phyloP scores from a whole-genome alignment of 495 filamentous ascomycete species.

The Trichodelitschia bisporula region DNA sequence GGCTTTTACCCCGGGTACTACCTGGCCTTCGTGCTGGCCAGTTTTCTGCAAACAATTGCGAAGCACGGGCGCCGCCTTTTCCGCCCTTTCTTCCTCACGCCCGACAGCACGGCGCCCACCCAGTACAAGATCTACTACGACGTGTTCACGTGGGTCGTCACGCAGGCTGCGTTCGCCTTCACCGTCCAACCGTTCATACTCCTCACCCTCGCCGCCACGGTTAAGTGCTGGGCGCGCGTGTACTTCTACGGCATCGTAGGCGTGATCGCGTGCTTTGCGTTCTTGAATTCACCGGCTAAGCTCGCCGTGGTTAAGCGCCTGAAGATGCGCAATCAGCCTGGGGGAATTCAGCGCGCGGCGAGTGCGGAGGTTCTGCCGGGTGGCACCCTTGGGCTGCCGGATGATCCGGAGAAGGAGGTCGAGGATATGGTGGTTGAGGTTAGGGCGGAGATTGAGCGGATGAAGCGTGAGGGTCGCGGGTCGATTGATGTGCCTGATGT shows the following conservation, averaged over 20 bases:
- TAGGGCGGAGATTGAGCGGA: conserved; percentile 37
- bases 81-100: conserved; percentile 79
- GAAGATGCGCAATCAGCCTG: conserved; percentile 21
- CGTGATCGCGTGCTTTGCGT: conserved; percentile 33
- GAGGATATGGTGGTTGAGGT: conserved; percentile 62
- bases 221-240: conserved; percentile 58
- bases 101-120: conserved; percentile 32
- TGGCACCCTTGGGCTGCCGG: conserved; percentile 46
- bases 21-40: conserved; percentile 64
- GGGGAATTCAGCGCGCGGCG: conserved; percentile 6
- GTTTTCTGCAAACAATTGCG: conserved; percentile 74
- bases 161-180: conserved; percentile 68
- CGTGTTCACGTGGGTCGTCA: conserved; percentile 48
- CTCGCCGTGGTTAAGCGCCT: conserved; percentile 28
- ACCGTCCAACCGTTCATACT: conserved; percentile 62
- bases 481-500: conserved; percentile 7
- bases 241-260: conserved; percentile 68
- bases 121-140: conserved; percentile 61
- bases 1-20: conserved; percentile 97
- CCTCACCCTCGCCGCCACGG: conserved; percentile 37
- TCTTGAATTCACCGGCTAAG: conserved; percentile 65
- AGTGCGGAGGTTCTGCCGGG: conserved; percentile 4
- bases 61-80: conserved; percentile 84
- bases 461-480: conserved; percentile 23
- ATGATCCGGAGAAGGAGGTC: conserved; percentile 51